Conservation (phyloP, 306 rosid genomes). For the Benincasa hispida region DNA sequence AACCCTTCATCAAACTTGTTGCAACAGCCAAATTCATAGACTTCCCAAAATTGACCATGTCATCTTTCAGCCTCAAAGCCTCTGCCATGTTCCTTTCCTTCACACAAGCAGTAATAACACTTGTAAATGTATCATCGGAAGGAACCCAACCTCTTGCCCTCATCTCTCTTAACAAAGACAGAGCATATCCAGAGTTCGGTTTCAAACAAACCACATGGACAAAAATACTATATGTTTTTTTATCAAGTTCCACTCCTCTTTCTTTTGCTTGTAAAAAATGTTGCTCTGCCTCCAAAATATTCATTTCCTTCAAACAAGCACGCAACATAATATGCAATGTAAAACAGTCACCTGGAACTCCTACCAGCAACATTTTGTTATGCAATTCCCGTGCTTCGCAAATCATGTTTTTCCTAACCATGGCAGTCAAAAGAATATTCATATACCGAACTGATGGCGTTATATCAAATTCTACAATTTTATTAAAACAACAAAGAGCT, state of each 20-base stretch:
- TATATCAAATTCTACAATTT: slow-evolving; percentile 32
- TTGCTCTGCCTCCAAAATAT: slow-evolving; percentile 32
- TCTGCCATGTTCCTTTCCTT: slow-evolving; percentile 47
- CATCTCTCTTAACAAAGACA: slow-evolving; percentile 44
- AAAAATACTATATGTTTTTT: slow-evolving; percentile 32
- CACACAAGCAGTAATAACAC: slow-evolving; percentile 44
- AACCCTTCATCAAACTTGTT: slow-evolving; percentile 50
- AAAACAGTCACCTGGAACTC: slow-evolving; percentile 30
- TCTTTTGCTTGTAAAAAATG: slow-evolving; percentile 24
- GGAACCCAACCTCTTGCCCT: slow-evolving; percentile 48
- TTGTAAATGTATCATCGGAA: slow-evolving; percentile 26
- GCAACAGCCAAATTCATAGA: slow-evolving; percentile 33
- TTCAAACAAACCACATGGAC: slow-evolving; percentile 38
- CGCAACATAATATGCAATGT: slow-evolving; percentile 39
- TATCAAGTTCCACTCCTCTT: slow-evolving; percentile 41
- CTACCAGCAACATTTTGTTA: slow-evolving; percentile 34
- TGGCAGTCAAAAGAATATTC: slow-evolving; percentile 38
- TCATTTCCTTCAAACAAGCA: slow-evolving; percentile 36
- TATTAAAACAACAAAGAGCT: slow-evolving; percentile 38
- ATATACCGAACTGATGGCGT: slow-evolving; percentile 25
- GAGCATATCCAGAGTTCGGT: slow-evolving; percentile 25
- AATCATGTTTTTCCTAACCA: slow-evolving; percentile 44
- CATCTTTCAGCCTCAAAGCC: slow-evolving; percentile 53
- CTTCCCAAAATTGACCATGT: slow-evolving; percentile 45
- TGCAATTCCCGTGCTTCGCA: slow-evolving; percentile 22